Conservation (phyloP, 78 protist genomes). For the Dictyostelium intermedium region DNA sequence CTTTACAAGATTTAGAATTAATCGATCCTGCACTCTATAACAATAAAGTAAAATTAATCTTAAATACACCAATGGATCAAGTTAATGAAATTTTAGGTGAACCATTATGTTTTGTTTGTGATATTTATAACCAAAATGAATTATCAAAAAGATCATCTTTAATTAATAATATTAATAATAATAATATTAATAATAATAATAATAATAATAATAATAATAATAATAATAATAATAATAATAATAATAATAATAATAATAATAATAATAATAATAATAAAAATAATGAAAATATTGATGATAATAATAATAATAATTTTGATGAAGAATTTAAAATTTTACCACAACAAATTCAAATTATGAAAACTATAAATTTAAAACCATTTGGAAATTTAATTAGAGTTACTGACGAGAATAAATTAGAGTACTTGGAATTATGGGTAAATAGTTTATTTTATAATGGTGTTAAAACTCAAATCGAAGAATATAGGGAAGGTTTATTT, state of each 20-base stretch:
- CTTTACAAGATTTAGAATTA: slow-evolving; percentile 21
- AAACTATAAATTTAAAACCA: slow-evolving; percentile 38
- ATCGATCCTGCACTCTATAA: slow-evolving; percentile 35
- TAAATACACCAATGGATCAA: slow-evolving; percentile 52
- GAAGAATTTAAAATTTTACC: not conserved
- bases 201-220: not conserved
- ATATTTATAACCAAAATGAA: slow-evolving; percentile 1
- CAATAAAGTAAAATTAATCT: not conserved
- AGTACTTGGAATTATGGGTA: slow-evolving; percentile 49
- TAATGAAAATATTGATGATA: not conserved
- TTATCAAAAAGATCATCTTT: not conserved
- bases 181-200: not conserved
- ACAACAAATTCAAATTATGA: not conserved
- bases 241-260: not conserved
- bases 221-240: not conserved
- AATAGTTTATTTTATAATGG: slow-evolving; percentile 24
- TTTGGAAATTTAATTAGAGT: slow-evolving; percentile 66
- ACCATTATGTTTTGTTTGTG: slow-evolving; percentile 21
- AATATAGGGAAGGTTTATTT: slow-evolving; percentile 54
- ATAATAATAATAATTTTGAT: not conserved
- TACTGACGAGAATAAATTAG: slow-evolving; percentile 59
- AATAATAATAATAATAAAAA: not conserved
- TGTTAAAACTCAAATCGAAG: slow-evolving; percentile 49
- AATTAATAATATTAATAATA: not conserved
- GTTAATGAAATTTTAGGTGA: slow-evolving; percentile 61